phyloP scores from a whole-genome alignment of 306 rosid species.

The Phaseolus lunatus region DNA sequence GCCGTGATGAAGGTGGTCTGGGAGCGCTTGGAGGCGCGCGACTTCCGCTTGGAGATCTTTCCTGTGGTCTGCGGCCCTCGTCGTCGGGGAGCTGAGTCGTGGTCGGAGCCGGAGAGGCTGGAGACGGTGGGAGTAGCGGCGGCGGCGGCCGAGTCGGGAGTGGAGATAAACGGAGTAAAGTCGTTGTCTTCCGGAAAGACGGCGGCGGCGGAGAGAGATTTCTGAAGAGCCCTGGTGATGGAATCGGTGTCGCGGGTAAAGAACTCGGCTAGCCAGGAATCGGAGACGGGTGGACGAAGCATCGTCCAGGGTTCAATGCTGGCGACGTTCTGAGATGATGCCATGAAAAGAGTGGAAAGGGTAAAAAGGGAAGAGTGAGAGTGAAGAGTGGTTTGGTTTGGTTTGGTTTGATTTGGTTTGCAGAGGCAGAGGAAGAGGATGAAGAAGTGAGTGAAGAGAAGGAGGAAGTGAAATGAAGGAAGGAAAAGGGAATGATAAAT shows the following conservation, averaged over 20 bases:
- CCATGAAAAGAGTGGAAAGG: constrained; percentile 40
- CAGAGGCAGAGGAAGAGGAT: too few species aligned
- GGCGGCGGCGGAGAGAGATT: constrained; percentile 55
- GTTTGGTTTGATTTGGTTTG: too few species aligned
- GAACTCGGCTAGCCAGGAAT: constrained; percentile 67
- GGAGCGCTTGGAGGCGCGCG: constrained; percentile 83
- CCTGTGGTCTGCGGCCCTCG: constrained; percentile 42
- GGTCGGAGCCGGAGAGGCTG: constrained; percentile 72
- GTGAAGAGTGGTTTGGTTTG: too few species aligned
- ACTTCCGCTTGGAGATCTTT: constrained; percentile 68
- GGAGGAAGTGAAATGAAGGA: not conserved
- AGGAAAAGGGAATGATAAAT: constrained; percentile 47
- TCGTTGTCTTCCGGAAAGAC: not conserved
- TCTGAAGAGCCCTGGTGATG: constrained; percentile 68
- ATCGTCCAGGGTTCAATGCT: constrained; percentile 60
- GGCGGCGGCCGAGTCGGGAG: constrained; percentile 46
- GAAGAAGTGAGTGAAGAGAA: not conserved
- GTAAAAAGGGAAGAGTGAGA: too few species aligned
- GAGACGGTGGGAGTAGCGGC: constrained; percentile 66
- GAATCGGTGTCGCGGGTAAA: constrained; percentile 62
- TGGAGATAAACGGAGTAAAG: constrained; percentile 40
- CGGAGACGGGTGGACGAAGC: constrained; percentile 47
- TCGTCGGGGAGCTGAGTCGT: constrained; percentile 53
- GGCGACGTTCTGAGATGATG: constrained; percentile 61
- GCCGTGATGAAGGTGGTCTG: constrained; percentile 90